phyloP scores from a whole-genome alignment of 1,284 basidiomycete species.

The Microbotryum saponariae region DNA sequence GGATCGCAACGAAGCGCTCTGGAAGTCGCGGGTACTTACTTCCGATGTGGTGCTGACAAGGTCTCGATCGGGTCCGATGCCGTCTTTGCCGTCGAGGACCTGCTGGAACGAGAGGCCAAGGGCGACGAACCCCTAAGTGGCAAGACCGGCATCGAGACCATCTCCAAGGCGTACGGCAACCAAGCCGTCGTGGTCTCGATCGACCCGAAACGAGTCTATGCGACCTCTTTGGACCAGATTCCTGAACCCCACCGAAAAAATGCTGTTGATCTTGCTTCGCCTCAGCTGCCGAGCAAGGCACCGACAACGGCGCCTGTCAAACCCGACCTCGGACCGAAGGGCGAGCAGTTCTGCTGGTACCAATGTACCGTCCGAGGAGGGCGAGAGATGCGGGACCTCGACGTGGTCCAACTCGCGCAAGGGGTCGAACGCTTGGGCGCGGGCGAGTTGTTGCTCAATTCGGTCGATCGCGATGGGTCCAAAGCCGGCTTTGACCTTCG shows the following conservation, averaged over 20 bases:
- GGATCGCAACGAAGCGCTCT: constrained; percentile 77
- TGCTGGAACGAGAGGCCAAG: constrained; percentile 44
- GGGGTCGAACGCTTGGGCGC: constrained; percentile 86
- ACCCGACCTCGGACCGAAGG: constrained; percentile 44
- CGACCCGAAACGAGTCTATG: constrained; percentile 84
- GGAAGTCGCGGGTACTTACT: constrained; percentile 93
- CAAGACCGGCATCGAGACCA: constrained; percentile 81
- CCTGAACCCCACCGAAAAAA: constrained; percentile 53
- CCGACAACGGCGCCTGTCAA: constrained; percentile 6
- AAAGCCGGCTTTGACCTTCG: constrained; percentile 88
- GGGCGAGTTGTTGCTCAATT: constrained; percentile 91
- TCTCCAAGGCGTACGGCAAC: constrained; percentile 81
- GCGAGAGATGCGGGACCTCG: constrained; percentile 76
- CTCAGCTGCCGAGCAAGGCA: constrained; percentile 36
- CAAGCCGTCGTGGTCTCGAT: constrained; percentile 98
- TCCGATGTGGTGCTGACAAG: constrained; percentile 96
- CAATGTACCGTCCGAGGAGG: constrained; percentile 95
- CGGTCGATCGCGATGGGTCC: constrained; percentile 92
- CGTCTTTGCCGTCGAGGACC: constrained; percentile 81
- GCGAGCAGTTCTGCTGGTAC: constrained; percentile 88
- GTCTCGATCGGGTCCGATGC: constrained; percentile 94
- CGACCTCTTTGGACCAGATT: constrained; percentile 55
- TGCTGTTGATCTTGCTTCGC: constrained; percentile 58
- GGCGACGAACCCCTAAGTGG: constrained; percentile 28
- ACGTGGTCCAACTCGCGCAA: constrained; percentile 80